These are phyloP conservation scores for Pseudonitzschia multistriata DNA, from an alignment of 108 stramenopile genomes.

Conservation along the genomic window DNA sequence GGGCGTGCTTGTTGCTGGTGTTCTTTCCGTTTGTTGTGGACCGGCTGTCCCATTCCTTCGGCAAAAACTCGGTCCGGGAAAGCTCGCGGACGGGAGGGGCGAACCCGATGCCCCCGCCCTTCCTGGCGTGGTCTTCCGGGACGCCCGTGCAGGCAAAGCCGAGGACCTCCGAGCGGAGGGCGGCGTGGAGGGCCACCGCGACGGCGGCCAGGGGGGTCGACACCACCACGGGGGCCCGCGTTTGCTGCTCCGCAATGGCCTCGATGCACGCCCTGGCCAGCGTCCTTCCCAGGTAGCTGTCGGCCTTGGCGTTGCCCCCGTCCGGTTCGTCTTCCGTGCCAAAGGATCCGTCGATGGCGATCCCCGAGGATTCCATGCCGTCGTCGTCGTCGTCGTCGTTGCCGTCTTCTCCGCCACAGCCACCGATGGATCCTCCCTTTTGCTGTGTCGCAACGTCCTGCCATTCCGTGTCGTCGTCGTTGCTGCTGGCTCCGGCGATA, in stretches of 20 bases:
- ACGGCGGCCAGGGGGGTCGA: slow-evolving; percentile 60
- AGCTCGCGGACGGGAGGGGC: slow-evolving; percentile 79
- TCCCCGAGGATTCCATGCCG: slow-evolving; percentile 8
- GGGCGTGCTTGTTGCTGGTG: background rate
- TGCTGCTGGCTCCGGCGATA: background rate
- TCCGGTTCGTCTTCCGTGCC: background rate
- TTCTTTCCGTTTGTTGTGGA: background rate
- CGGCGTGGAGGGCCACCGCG: slow-evolving; percentile 62
- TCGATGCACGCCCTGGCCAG: slow-evolving; percentile 49
- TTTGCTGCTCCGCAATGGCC: slow-evolving; percentile 44
- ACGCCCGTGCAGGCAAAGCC: slow-evolving; percentile 69
- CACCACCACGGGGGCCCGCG: slow-evolving; percentile 26
- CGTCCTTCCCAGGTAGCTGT: slow-evolving; percentile 30
- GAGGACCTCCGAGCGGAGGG: slow-evolving; percentile 44
- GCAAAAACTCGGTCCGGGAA: slow-evolving; percentile 58
- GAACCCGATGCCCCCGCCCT: slow-evolving; percentile 43
- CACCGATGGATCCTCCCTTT: too few relatives aligned
- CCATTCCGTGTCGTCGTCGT: slow-evolving; percentile 43
- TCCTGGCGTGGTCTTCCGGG: slow-evolving; percentile 31
- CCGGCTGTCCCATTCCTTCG: slow-evolving; percentile 56
- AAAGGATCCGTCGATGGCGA: background rate
- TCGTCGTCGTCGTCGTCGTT: too few relatives aligned
- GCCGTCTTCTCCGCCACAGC: too few relatives aligned
- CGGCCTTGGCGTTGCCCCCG: background rate
- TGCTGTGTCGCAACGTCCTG: slow-evolving; percentile 38